Conservation (phyloP, 805 yeast genomes). For the Tetrapisispora taiwanensis region DNA sequence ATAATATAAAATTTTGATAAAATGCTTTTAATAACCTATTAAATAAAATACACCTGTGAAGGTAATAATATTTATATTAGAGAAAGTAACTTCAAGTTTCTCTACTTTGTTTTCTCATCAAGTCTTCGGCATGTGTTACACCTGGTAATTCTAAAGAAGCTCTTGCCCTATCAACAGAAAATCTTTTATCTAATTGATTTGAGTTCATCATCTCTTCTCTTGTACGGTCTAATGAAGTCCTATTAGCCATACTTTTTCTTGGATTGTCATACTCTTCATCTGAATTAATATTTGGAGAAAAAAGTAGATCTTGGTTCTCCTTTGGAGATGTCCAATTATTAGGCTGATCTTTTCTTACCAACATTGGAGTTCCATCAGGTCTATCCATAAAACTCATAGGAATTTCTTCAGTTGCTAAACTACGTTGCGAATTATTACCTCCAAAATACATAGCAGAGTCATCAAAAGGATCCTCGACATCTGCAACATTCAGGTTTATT, state of each 20-base stretch:
- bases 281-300: constrained; percentile 12
- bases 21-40: too few relatives aligned
- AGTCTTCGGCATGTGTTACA: constrained; percentile 29
- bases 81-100: background rate
- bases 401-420: constrained; percentile 32
- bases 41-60: too few relatives aligned
- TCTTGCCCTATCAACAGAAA: constrained; percentile 33
- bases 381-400: constrained; percentile 25
- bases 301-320: constrained; percentile 12
- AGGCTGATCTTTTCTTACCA: constrained; percentile 11
- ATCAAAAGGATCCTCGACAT: constrained; percentile 1
- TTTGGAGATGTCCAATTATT: constrained; percentile 13
- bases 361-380: constrained; percentile 23
- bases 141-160: constrained; percentile 35
- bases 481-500: constrained; percentile 4
- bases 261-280: background rate
- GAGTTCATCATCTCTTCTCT: constrained; percentile 30
- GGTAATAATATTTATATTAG: too few relatives aligned
- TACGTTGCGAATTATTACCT: constrained; percentile 18
- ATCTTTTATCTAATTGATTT: constrained; percentile 30
- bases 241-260: constrained; percentile 5
- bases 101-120: constrained; percentile 2
- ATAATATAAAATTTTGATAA: too few relatives aligned
- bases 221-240: constrained; percentile 33
- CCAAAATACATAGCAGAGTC: constrained; percentile 3